Percentiles rank a stretch among this genome's conserved stretches.
Evolutionary conservation across 2,329 filamentous ascomycete species (phyloP).

Genomic region (Exophiala sideris): DNA sequence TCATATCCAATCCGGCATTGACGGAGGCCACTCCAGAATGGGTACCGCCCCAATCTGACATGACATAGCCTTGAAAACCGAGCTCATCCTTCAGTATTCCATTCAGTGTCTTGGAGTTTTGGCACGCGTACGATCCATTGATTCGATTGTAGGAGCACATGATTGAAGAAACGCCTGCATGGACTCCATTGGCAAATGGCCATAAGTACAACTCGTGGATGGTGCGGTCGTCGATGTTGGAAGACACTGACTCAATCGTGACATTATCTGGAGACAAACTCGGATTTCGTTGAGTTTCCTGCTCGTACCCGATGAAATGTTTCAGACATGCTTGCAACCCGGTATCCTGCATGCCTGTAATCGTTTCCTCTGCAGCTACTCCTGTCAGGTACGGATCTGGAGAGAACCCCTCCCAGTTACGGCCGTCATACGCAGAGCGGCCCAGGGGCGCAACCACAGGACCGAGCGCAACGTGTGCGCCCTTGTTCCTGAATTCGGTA

Average conservation of each 20-base stretch:
- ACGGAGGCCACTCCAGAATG: conserved; percentile 42
- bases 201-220: conserved; percentile 74
- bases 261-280: conserved; percentile 51
- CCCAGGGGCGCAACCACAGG: conserved; percentile 42
- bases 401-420: conserved; percentile 51
- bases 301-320: conserved; percentile 62
- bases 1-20: conserved; percentile 46
- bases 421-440: conserved; percentile 37
- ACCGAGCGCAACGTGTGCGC: conserved; percentile 41
- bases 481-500: conserved; percentile 41
- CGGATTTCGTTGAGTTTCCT: conserved; percentile 48
- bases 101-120: conserved; percentile 46
- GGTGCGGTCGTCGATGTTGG: conserved; percentile 68
- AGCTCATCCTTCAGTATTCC: conserved; percentile 50
- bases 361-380: conserved; percentile 41
- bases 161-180: conserved; percentile 57
- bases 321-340: conserved; percentile 43
- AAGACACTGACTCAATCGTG: conserved; percentile 40
- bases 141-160: conserved; percentile 50
- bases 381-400: conserved; percentile 49
- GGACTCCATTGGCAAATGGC: conserved; percentile 72
- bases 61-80: conserved; percentile 49
- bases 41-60: conserved; percentile 46
- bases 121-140: conserved; percentile 49
- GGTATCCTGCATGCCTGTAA: conserved; percentile 44